These are phyloP conservation scores for Pleurotus eryngii DNA, from an alignment of 768 basidiomycete species.

Conservation along the genomic window DNA sequence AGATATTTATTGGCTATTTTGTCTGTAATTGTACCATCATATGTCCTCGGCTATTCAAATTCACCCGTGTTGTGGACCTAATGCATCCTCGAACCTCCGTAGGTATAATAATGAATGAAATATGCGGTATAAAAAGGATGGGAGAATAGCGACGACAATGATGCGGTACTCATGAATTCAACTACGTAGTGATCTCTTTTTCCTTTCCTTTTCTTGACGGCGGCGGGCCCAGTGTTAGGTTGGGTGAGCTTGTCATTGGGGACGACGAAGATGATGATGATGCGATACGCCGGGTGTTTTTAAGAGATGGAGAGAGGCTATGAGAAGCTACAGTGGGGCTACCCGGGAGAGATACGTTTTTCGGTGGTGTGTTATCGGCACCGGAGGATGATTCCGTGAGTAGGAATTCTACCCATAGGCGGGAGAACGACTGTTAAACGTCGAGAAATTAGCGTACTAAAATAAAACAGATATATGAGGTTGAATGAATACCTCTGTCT, in stretches of 20 bases:
- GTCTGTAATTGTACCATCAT: slow-evolving; percentile 1
- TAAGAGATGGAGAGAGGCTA: slow-evolving; percentile 12
- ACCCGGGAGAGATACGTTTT: slow-evolving; percentile 29
- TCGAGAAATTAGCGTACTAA: not conserved
- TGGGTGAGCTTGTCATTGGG: slow-evolving; percentile 34
- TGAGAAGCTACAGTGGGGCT: slow-evolving; percentile 23
- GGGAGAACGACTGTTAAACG: slow-evolving; percentile 80
- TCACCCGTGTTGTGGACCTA: not conserved
- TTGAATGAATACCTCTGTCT: slow-evolving; percentile 63
- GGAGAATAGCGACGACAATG: no score
- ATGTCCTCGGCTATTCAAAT: not conserved
- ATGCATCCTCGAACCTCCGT: no score
- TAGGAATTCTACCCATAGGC: slow-evolving; percentile 96
- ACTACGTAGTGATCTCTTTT: slow-evolving; percentile 12
- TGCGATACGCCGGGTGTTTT: slow-evolving; percentile 21
- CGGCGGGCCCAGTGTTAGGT: slow-evolving; percentile 20
- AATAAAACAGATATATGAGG: slow-evolving; percentile 4
- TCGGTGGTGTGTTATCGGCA: slow-evolving; percentile 23
- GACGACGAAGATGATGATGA: slow-evolving; percentile 10
- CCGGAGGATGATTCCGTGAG: slow-evolving; percentile 80
- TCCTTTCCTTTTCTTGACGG: slow-evolving; percentile 27
- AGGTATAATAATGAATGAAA: not conserved
- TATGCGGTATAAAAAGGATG: not conserved
- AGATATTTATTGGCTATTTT: slow-evolving; percentile 7
- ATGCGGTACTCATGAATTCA: not conserved